Evolutionary conservation across 163 green algal genomes (phyloP).

Genomic region (Chloromonas sp.): DNA sequence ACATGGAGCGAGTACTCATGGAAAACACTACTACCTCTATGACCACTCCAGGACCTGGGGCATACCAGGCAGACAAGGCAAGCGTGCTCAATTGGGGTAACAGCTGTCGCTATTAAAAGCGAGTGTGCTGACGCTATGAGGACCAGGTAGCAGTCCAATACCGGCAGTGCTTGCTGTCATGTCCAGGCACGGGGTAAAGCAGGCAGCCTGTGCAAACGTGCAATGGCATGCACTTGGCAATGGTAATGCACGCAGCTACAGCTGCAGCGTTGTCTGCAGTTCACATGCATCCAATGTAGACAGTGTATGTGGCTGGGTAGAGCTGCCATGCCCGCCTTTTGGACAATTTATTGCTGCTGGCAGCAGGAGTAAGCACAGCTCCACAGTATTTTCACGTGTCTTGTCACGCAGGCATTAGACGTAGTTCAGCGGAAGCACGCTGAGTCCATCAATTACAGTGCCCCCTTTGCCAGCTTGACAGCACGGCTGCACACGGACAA

Average conservation of each 20-base stretch:
- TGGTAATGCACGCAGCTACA: not conserved
- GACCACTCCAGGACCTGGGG: not conserved
- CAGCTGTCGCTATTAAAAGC: not conserved
- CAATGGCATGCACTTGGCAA: not conserved
- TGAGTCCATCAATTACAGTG: not conserved
- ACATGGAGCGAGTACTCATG: not conserved
- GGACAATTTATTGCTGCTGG: not conserved
- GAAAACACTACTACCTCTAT: not conserved
- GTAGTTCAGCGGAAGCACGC: not conserved
- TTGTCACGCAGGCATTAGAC: not conserved
- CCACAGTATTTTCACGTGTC: not conserved
- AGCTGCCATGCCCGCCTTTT: too few relatives aligned
- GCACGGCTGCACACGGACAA: not conserved
- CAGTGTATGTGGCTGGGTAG: too few relatives aligned
- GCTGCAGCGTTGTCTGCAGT: too few relatives aligned
- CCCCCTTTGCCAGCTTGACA: not conserved
- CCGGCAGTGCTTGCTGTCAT: not conserved
- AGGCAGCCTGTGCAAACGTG: not conserved
- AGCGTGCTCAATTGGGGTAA: not conserved
- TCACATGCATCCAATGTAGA: too few relatives aligned
- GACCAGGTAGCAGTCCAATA: not conserved
- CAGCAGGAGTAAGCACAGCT: not conserved
- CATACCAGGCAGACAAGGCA: not conserved
- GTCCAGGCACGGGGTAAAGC: not conserved
- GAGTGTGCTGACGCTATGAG: not conserved